Evolutionary conservation across 306 rosid genomes (phyloP), one percentile per base, ranked within the genome.

Genomic region (Ammopiptanthus mongolicus): DNA sequence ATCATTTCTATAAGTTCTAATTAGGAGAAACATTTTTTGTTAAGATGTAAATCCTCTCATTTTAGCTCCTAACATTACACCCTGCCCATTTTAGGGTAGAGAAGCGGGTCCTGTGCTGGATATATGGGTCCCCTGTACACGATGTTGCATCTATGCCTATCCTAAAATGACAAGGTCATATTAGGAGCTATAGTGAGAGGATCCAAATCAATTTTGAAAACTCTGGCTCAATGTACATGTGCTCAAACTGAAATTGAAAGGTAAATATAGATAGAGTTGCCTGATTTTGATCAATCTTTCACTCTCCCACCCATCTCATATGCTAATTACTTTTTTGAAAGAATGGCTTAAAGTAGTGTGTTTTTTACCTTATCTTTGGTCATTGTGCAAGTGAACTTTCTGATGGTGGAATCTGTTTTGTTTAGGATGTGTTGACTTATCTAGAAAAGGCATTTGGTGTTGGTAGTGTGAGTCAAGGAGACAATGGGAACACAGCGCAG

Each of bases 381-480:
- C 39, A 59, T 50, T 75, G 61, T 79, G 17, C 55, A 58, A 69
- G 19, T 79, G 33, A 80, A 19, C 81, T 59, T 57, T 80, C 67
- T 78, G 71, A 56, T 11, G 76, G 67, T 66, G 77, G 59, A 60
- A 17, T 81, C 80, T 53, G 56, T 59, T 59, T 72, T 80, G 48
- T 73, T 70, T 83, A 95, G 99, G 99, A 96, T 81, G 99, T 90
- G 52, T 76, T 96, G 79, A 70, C 88, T 31, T 89, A 92, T 78
- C 78, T 96, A 85, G 99, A 90, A 82, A 96, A 86, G 69, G 87
- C 91, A 78, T 92, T 90, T 80, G 93, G 93, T 82, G 90, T 86
- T 77, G 60, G 93, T 80, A 85, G 79, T 64, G 68, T 65, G 13
- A 84, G 82, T 86, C 99, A 92, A 80, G 87, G 85, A 73, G 99